A percentile compares a stretch with the other conserved stretches of the same genome.
Evolutionary conservation across 805 yeast species (phyloP).

Genomic region (Candida bentonensis): DNA sequence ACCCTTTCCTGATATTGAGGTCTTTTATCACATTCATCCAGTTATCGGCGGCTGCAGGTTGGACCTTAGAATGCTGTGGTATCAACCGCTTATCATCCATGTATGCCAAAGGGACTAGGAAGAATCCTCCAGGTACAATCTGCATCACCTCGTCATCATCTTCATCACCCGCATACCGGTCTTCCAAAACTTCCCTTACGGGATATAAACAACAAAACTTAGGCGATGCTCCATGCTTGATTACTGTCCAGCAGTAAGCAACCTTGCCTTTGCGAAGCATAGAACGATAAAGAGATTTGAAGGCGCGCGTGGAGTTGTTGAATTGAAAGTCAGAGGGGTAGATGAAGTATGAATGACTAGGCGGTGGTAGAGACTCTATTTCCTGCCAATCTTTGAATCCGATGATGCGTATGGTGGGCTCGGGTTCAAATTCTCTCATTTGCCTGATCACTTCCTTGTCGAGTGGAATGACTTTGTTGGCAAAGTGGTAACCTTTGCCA

Average conservation of each 20-base stretch:
- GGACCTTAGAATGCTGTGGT: not conserved
- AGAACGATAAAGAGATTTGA: constrained; percentile 1
- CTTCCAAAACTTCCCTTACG: not conserved
- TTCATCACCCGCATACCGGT: not conserved
- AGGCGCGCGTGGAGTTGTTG: constrained; percentile 10
- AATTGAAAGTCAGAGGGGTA: constrained; percentile 15
- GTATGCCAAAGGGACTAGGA: constrained; percentile 2
- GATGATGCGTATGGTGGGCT: constrained; percentile 8
- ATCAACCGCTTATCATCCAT: constrained; percentile 1
- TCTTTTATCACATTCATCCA: not conserved
- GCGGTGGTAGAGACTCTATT: constrained; percentile 10
- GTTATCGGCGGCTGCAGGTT: not conserved
- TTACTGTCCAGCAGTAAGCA: constrained; percentile 2
- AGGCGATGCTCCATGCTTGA: not conserved
- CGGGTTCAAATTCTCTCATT: not conserved
- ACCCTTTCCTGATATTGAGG: constrained; percentile 1
- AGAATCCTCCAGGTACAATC: constrained; percentile 1
- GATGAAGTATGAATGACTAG: constrained; percentile 17
- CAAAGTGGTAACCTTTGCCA: not conserved
- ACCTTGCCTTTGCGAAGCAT: constrained; percentile 2
- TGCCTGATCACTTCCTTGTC: not conserved
- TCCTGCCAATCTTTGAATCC: constrained; percentile 2
- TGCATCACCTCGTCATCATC: not conserved
- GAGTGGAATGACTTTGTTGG: not conserved
- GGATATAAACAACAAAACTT: not conserved